Evolutionary conservation across 768 basidiomycete genomes (phyloP), one percentile per base, ranked within the genome.

Genomic region (Russula earlei): DNA sequence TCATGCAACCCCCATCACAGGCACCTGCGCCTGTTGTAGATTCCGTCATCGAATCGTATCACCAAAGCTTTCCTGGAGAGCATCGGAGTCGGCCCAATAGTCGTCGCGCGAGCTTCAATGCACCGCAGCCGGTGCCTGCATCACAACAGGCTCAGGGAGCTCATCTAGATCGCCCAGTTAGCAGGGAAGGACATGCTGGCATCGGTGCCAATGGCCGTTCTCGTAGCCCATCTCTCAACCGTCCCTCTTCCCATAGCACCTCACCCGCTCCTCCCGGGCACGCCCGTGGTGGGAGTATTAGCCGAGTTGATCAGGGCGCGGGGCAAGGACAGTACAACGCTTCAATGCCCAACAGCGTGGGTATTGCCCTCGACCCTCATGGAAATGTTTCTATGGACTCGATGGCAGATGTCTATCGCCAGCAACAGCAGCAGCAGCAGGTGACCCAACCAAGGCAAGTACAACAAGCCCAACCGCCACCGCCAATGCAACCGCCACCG

Each of bases 61-160:
- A 84, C 25, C 91, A 92, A 64, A 80, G 85, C 1, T 79, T 97
- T 66, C 94, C 93, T 7, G 93, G 91, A 4, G 94, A 96, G 79
- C 64, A 71, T 80, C 43, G 74, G 75, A 49, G 78, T 75, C 60
- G 85, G 79, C 55, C 64, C 61, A 40, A 63, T 59, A 42, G 63
- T 63, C 66, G 72, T 60, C 68, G 55, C 57, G 57, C 63, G 45
- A 49, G 68, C 56, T 50, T 70, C 40, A 67, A 71, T 44, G 70
- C 43, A 27, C 55, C 49, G 17, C 51, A 45, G n/a, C 65, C 48
- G 67, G 74, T 53, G 2, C 42, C 59, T 24, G 44, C 62, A n/a
- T 42, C 52, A 33, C 67, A 61, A 55, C 62, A 68, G 52, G 58
- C 27, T 59, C 58, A 55, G 4, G 61, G 61, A 8, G 50, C 46